Evolutionary conservation across 2,329 filamentous ascomycete species (phyloP).

Genomic region (Pestalotiopsis sp.): DNA sequence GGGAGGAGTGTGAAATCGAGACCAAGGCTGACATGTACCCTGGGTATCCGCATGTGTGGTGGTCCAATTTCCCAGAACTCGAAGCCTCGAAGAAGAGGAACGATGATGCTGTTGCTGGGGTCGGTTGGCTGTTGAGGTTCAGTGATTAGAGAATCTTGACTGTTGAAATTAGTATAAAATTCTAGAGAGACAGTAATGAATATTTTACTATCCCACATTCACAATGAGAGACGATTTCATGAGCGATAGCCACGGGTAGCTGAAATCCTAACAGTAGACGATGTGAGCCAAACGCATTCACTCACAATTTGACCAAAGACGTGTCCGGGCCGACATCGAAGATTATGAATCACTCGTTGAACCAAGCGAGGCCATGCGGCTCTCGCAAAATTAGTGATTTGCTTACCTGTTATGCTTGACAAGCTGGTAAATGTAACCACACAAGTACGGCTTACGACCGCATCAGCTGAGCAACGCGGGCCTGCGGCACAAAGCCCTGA

Average conservation of each 20-base stretch:
- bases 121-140: neutral
- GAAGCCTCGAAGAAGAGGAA: neutral
- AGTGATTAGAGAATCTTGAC: too few species aligned
- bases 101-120: neutral
- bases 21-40: constrained; percentile 6
- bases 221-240: too few species aligned
- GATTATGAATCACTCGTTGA: too few species aligned
- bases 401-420: neutral
- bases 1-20: constrained; percentile 1
- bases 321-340: too few species aligned
- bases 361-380: neutral
- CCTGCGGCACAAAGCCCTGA: neutral
- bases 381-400: neutral
- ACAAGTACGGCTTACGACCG: neutral
- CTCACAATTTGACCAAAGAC: too few species aligned
- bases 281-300: too few species aligned
- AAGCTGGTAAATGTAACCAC: neutral
- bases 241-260: too few species aligned
- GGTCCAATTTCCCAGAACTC: neutral
- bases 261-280: too few species aligned
- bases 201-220: too few species aligned
- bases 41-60: constrained; percentile 7
- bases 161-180: too few species aligned
- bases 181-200: too few species aligned
- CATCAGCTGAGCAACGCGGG: neutral